Percentiles rank a stretch among this genome's conserved stretches.
These are phyloP conservation scores for Cicer bijugum DNA, from an alignment of 306 rosid genomes.

Conservation along the genomic window DNA sequence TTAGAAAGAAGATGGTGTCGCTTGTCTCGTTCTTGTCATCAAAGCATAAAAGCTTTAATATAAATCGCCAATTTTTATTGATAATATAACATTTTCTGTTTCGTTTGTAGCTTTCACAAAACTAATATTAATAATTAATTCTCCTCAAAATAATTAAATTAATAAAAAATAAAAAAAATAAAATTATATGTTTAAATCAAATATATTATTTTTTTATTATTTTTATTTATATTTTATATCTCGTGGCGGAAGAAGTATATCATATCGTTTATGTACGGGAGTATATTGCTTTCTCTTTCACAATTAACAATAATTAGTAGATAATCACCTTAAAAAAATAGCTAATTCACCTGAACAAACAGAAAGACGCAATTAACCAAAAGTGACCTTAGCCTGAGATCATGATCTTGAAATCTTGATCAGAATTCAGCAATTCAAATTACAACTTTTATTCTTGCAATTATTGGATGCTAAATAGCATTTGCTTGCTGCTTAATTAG, in stretches of 20 bases:
- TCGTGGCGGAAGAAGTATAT: too few species aligned
- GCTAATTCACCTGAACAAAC: slow-evolving; percentile 18
- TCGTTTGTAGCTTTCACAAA: not conserved
- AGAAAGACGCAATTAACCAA: slow-evolving; percentile 15
- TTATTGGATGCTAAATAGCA: slow-evolving; percentile 12
- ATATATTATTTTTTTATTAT: too few species aligned
- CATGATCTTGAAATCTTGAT: not conserved
- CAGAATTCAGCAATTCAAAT: slow-evolving; percentile 19
- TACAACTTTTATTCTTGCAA: not conserved
- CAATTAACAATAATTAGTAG: not conserved
- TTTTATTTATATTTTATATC: too few species aligned
- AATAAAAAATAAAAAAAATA: too few species aligned
- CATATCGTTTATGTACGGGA: not conserved
- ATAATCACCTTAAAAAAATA: not conserved
- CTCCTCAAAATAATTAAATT: not conserved
- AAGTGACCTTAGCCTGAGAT: not conserved
- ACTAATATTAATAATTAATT: not conserved
- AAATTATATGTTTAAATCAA: too few species aligned
- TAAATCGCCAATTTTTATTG: not conserved
- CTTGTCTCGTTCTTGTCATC: slow-evolving; percentile 34
- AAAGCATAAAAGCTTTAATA: not conserved
- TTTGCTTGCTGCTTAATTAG: slow-evolving; percentile 34
- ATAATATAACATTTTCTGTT: not conserved
- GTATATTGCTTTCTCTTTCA: not conserved
- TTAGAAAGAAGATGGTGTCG: slow-evolving; percentile 2